Conservation (phyloP, 148 eudicot species). For the Arbutus unedo region DNA sequence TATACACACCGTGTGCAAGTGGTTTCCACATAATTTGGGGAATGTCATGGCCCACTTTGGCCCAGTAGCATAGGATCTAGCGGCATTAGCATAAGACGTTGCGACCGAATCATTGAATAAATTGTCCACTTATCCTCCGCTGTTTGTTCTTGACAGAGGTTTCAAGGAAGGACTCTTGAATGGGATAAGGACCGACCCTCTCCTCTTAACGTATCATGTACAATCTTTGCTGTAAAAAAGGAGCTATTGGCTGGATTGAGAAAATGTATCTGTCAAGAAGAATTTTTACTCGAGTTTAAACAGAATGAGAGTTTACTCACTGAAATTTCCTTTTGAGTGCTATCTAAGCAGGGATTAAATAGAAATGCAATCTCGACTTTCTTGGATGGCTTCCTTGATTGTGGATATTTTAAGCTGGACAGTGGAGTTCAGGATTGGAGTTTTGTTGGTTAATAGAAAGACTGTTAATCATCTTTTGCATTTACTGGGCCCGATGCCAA, state of each 20-base stretch:
- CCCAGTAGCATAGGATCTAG: too few species aligned
- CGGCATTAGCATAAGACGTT: too few species aligned
- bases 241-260: not conserved
- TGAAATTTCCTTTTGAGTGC: not conserved
- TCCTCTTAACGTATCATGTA: not conserved
- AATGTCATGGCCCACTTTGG: too few species aligned
- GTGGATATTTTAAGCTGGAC: not conserved
- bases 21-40: too few species aligned
- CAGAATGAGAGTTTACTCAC: not conserved
- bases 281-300: not conserved
- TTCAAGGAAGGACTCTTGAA: too few species aligned
- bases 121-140: too few species aligned
- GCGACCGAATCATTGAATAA: too few species aligned
- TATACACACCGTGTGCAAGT: too few species aligned
- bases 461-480: not conserved
- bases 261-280: not conserved
- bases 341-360: not conserved
- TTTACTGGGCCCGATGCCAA: not conserved
- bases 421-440: not conserved
- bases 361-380: not conserved
- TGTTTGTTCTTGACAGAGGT: too few species aligned
- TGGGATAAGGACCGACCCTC: too few species aligned
- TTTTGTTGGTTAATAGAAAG: not conserved
- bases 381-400: not conserved
- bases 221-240: not conserved